Evolutionary conservation across 164 flowering plant species (phyloP).

Genomic region (Tetrastigma voinierianum): DNA sequence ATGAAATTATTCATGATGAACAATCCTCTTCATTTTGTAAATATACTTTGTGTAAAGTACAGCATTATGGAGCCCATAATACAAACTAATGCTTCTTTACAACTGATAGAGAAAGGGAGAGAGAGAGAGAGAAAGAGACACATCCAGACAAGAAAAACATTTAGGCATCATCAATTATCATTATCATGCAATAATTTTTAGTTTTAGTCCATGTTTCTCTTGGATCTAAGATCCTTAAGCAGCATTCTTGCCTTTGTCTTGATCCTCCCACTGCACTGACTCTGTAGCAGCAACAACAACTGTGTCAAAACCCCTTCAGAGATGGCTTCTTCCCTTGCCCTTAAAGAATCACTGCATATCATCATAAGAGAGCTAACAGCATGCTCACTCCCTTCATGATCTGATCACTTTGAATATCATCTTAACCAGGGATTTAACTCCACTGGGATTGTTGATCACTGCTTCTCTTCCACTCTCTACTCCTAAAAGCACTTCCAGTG

Average conservation of each 20-base stretch:
- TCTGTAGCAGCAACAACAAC: conserved; percentile 62
- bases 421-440: conserved; percentile 45
- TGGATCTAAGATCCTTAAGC: conserved; percentile 65
- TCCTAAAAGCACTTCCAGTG: conserved; percentile 41
- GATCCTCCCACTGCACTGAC: conserved; percentile 53
- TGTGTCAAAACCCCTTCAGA: conserved; percentile 55
- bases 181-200: conserved; percentile 7
- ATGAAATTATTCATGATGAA: too few relatives aligned
- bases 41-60: too few relatives aligned
- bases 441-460: conserved; percentile 29
- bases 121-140: too few relatives aligned
- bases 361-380: conserved; percentile 45
- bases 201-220: conserved; percentile 31
- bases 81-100: too few relatives aligned
- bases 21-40: too few relatives aligned
- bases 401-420: conserved; percentile 63
- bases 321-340: conserved; percentile 47
- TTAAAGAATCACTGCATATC: conserved; percentile 35
- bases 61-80: too few relatives aligned
- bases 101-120: too few relatives aligned
- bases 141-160: too few relatives aligned
- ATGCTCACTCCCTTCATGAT: conserved; percentile 60
- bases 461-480: conserved; percentile 39
- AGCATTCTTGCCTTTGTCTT: conserved; percentile 63
- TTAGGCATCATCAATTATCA: too few relatives aligned